These are phyloP conservation scores for Ascocoryne sarcoides DNA, from an alignment of 2,329 filamentous ascomycete genomes.

Conservation along the genomic window DNA sequence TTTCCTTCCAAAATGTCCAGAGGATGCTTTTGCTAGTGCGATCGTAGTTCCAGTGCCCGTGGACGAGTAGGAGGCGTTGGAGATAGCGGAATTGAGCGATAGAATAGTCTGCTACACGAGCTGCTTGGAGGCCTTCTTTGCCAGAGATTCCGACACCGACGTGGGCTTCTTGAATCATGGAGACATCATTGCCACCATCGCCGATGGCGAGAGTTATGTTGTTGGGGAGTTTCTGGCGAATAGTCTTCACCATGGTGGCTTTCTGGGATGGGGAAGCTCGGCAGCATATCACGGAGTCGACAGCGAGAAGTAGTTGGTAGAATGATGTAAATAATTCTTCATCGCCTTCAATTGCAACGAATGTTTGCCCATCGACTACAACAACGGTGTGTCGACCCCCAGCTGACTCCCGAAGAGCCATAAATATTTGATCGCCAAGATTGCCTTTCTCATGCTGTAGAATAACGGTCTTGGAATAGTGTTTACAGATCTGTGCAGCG, in stretches of 20 bases:
- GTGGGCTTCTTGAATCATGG: slow-evolving; percentile 85
- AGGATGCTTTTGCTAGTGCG: slow-evolving; percentile 81
- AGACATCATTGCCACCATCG: slow-evolving; percentile 85
- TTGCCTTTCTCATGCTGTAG: slow-evolving; percentile 45
- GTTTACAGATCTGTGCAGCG: slow-evolving; percentile 66
- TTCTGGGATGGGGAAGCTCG: slow-evolving; percentile 87
- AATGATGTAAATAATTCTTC: slow-evolving; percentile 51
- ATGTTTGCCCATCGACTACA: slow-evolving; percentile 72
- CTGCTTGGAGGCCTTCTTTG: slow-evolving; percentile 82
- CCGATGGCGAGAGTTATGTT: slow-evolving; percentile 82
- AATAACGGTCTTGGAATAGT: slow-evolving; percentile 68
- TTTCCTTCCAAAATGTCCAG: slow-evolving; percentile 76
- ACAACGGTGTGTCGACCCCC: slow-evolving; percentile 61
- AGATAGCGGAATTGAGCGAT: slow-evolving; percentile 86
- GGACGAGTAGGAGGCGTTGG: slow-evolving; percentile 69
- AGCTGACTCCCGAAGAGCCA: slow-evolving; percentile 1
- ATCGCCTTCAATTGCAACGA: slow-evolving; percentile 61
- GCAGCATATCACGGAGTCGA: slow-evolving; percentile 86
- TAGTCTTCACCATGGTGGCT: slow-evolving; percentile 69
- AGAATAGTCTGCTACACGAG: slow-evolving; percentile 79
- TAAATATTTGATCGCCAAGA: slow-evolving; percentile 3
- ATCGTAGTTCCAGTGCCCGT: slow-evolving; percentile 83
- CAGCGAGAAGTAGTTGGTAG: slow-evolving; percentile 65
- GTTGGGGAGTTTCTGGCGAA: slow-evolving; percentile 60
- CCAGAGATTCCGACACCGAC: slow-evolving; percentile 86